Evolutionary conservation across 2,329 filamentous ascomycete species (phyloP).

Genomic region (Colletotrichum sp.): DNA sequence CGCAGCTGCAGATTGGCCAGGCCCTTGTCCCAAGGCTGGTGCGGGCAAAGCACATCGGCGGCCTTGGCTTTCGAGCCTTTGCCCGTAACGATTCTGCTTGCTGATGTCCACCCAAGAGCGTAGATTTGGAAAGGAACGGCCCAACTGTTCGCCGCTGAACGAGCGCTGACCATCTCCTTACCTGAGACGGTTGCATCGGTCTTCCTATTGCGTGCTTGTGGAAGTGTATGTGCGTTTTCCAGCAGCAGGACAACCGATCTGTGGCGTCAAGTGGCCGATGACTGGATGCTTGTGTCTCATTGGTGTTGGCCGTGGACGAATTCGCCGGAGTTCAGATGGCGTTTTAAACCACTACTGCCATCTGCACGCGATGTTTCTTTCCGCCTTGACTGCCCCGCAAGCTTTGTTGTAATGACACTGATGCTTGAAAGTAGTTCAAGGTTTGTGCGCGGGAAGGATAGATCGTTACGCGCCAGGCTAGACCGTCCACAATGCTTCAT

Average conservation of each 20-base stretch:
- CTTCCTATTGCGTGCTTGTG: not conserved
- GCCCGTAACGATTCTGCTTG: not conserved
- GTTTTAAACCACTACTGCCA: not conserved
- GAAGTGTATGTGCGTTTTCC: not conserved
- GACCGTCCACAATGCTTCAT: not conserved
- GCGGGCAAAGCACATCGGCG: not conserved
- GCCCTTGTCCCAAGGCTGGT: not conserved
- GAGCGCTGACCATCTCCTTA: not conserved
- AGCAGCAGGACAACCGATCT: not conserved
- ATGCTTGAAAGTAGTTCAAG: not conserved
- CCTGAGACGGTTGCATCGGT: not conserved
- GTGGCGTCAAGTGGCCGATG: not conserved
- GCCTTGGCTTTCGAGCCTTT: not conserved
- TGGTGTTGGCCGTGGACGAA: not conserved
- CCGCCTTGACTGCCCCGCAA: not conserved
- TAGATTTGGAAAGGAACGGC: not conserved
- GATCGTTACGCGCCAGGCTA: not conserved
- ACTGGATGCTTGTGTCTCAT: not conserved
- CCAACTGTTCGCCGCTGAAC: not conserved
- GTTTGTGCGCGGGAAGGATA: not conserved
- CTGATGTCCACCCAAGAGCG: not conserved
- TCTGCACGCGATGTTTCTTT: not conserved
- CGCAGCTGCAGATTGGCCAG: not conserved
- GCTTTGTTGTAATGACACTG: not conserved
- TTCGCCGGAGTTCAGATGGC: slow-evolving; percentile 11